Conservation (phyloP, 2,329 filamentous ascomycete genomes). For the Exophiala sp. region DNA sequence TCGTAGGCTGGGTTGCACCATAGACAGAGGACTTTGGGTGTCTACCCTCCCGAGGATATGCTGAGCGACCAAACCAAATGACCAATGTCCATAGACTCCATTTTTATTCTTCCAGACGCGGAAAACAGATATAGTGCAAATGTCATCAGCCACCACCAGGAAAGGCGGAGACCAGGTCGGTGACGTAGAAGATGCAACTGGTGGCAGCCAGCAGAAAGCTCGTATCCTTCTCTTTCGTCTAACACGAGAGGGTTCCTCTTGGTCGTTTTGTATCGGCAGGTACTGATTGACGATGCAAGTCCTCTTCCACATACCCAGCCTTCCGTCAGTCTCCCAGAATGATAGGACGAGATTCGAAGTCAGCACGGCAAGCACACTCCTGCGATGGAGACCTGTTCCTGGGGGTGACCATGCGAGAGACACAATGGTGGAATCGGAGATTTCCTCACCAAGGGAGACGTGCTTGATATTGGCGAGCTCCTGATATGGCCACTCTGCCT, state of each 20-base stretch:
- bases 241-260: conserved; percentile 11
- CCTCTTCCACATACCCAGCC: conserved; percentile 50
- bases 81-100: conserved; percentile 17
- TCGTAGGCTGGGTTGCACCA: conserved; percentile 1
- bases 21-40: neutral
- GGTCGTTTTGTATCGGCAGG: conserved; percentile 34
- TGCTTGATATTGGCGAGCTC: conserved; percentile 44
- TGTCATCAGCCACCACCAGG: conserved; percentile 39
- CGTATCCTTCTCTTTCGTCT: conserved; percentile 36
- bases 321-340: conserved; percentile 52
- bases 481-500: conserved; percentile 48
- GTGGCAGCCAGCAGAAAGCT: conserved; percentile 41
- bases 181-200: conserved; percentile 7
- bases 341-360: conserved; percentile 56
- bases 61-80: conserved; percentile 8
- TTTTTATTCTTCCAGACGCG: conserved; percentile 17
- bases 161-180: conserved; percentile 36
- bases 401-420: conserved; percentile 55
- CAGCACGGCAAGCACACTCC: conserved; percentile 54
- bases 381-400: conserved; percentile 53
- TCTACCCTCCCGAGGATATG: neutral
- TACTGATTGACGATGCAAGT: conserved; percentile 51
- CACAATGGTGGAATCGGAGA: conserved; percentile 51
- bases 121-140: conserved; percentile 17
- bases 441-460: conserved; percentile 58